phyloP scores from a whole-genome alignment of 257 asterid genomes.

The Solanum chiquidenum region DNA sequence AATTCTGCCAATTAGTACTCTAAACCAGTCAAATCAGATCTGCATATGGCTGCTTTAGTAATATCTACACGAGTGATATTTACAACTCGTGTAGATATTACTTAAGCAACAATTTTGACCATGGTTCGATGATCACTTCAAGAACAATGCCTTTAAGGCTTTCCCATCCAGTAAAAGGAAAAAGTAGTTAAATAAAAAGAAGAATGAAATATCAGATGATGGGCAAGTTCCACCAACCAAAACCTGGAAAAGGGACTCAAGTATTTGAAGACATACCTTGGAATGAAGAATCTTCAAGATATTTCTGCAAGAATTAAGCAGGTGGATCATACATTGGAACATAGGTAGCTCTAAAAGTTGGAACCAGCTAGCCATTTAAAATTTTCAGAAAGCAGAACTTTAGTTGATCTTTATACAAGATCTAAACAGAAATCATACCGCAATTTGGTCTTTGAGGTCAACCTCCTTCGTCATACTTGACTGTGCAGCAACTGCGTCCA shows the following conservation, averaged over 20 bases:
- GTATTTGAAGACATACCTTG: conserved; percentile 30
- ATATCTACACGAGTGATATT: neutral
- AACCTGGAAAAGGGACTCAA: neutral
- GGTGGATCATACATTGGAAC: neutral
- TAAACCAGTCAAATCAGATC: neutral
- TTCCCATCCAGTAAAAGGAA: neutral
- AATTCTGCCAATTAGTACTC: neutral
- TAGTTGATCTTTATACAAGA: neutral
- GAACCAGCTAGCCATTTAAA: neutral
- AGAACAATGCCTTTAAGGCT: neutral
- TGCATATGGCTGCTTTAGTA: neutral
- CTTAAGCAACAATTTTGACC: neutral
- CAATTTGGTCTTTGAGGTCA: conserved; percentile 49
- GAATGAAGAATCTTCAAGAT: conserved; percentile 60
- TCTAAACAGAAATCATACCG: conserved; percentile 29
- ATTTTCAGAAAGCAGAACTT: neutral
- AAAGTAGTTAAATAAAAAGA: neutral
- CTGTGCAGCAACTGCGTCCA: conserved; percentile 24
- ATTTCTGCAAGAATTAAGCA: conserved; percentile 40
- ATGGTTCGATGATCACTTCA: neutral
- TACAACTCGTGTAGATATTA: neutral
- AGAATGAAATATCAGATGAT: neutral
- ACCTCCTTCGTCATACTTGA: conserved; percentile 17
- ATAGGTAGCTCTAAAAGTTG: neutral
- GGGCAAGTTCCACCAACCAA: neutral